Base-by-base conservation (phyloP, 306 rosid genomes). In the Glycine soja region DNA sequence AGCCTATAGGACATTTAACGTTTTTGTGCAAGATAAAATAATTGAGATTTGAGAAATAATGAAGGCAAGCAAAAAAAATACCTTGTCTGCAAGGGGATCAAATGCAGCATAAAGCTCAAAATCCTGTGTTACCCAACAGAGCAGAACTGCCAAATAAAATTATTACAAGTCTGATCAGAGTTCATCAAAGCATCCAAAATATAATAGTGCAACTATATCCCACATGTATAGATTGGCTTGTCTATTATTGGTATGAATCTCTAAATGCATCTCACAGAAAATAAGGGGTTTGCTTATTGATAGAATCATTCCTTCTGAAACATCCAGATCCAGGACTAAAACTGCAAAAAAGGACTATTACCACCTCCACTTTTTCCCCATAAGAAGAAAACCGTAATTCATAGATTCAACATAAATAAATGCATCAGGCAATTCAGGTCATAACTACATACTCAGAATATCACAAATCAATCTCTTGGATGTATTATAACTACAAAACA, bases 61-160 rank as follows among this genome's bases (percentile, higher is more conserved):
- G 65, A 42, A 52, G 65, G 64, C 19, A 74, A 59, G 62, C 67
- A 63, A 75, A 74, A 81, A 30, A 36, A 52, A 70, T 87, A 94
- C 97, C 98, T 92, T 92, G 84, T 92, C 94, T 46, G 98, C 98
- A 86, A 94, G 94, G 77, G 98, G 98, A 90, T 94, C 98, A 90
- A 94, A 94, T 80, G 97, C 97, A 12, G 98, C 98, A 86, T 91
- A 94, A 70, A 94, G 97, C 83, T 94, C 98, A 72, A 92, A 94
- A 85, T 94, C 98, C 78, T 85, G 97, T n/a, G 97, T 90, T 70
- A 87, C 93, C 98, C 98, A 94, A 80, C 97, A 94, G 54, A 94
- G 97, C 63, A 94, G 86, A 88, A 92, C 98, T 94, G 97, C 86
- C 67, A 88, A 67, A 48, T 70, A 85, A 90, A 88, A 18, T 32